These are phyloP conservation scores for Globisporangium recalcitrans DNA, from an alignment of 352 stramenopile species.

Conservation along the genomic window DNA sequence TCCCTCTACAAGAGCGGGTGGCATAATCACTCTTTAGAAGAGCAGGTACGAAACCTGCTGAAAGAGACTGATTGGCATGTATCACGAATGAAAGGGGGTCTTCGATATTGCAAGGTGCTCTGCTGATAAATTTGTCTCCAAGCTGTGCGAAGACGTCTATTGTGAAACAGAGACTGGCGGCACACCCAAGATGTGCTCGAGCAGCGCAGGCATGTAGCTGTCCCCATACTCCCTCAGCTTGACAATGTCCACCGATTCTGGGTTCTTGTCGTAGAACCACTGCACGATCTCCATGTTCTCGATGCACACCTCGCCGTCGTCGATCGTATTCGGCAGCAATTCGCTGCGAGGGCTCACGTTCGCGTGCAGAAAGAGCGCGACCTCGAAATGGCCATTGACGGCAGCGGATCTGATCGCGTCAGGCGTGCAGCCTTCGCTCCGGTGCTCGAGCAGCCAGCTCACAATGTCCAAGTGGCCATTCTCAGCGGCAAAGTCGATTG, in stretches of 20 bases:
- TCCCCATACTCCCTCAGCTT: neutral
- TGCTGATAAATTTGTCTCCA: too few relatives aligned
- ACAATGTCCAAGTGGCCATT: neutral
- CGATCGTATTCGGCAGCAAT: neutral
- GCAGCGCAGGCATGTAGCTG: neutral
- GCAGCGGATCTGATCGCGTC: neutral
- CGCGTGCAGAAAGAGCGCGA: neutral
- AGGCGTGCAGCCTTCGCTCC: neutral
- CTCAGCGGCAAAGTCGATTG: neutral
- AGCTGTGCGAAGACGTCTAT: neutral
- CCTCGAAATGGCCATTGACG: neutral
- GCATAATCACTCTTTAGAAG: neutral
- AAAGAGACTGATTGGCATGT: neutral
- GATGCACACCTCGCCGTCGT: neutral
- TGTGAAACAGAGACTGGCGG: neutral
- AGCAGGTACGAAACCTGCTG: neutral
- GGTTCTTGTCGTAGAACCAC: constrained; percentile 5
- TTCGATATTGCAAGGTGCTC: neutral
- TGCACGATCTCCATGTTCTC: neutral
- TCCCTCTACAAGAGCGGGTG: neutral
- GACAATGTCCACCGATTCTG: neutral
- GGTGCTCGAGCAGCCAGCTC: neutral
- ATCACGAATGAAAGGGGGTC: neutral
- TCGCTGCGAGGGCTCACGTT: neutral
- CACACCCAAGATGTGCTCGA: neutral